Conservation (phyloP, 2,329 filamentous ascomycete species). For the Cercospora canescens region DNA sequence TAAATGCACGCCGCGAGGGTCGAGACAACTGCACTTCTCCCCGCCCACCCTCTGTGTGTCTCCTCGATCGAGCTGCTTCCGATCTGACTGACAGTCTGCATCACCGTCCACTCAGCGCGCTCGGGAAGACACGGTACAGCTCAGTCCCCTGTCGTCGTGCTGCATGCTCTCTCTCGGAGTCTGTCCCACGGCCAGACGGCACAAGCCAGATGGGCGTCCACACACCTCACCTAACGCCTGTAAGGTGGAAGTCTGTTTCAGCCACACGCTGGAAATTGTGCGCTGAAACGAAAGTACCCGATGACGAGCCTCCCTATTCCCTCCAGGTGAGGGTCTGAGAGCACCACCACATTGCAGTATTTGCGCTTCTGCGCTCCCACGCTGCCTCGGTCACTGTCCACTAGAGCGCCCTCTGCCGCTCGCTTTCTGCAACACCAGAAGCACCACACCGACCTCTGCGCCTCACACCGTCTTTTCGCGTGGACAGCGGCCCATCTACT, state of each 20-base stretch:
- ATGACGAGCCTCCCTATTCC: background rate
- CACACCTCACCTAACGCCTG: background rate
- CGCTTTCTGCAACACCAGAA: background rate
- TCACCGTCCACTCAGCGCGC: background rate
- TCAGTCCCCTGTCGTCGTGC: background rate
- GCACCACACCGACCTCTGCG: background rate
- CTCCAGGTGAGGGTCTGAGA: background rate
- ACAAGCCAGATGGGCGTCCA: background rate
- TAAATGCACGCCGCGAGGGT: background rate
- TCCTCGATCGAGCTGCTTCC: background rate
- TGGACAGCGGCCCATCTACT: background rate
- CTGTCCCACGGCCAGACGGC: background rate
- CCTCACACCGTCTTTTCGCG: slow-evolving; percentile 5
- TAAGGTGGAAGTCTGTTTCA: background rate
- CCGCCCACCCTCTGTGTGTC: background rate
- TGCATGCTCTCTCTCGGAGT: background rate
- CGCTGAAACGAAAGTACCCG: background rate
- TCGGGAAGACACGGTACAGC: background rate
- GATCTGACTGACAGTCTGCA: background rate
- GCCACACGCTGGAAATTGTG: background rate
- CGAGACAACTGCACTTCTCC: background rate
- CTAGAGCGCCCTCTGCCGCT: background rate
- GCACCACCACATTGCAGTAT: background rate
- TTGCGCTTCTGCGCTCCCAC: background rate
- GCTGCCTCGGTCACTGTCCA: background rate